These are phyloP conservation scores for Chrysoporthe cubensis DNA, from an alignment of 2,329 filamentous ascomycete species.

Conservation along the genomic window DNA sequence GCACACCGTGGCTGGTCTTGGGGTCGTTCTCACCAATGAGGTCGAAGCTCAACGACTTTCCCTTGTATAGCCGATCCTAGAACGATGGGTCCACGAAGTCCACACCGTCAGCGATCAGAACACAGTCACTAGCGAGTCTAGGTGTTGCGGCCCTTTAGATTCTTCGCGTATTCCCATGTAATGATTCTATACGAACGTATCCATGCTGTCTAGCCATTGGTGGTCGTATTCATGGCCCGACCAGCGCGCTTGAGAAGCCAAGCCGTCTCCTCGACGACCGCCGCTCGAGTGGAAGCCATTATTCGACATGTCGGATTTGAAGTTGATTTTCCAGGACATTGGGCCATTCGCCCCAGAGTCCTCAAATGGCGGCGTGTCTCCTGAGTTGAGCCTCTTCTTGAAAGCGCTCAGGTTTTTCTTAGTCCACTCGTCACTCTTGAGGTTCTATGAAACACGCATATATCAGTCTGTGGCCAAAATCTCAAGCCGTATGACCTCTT, in stretches of 20 bases:
- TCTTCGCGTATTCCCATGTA: not conserved
- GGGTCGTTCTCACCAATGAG: not conserved
- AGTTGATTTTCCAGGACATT: not conserved
- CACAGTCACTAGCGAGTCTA: not conserved
- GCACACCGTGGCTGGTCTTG: constrained; percentile 1
- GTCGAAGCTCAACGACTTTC: not conserved
- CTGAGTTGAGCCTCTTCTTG: not conserved
- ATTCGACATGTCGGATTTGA: not conserved
- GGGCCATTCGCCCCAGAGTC: not conserved
- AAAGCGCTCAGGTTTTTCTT: not conserved
- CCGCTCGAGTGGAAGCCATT: not conserved
- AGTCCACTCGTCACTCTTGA: not conserved
- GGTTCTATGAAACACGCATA: not conserved
- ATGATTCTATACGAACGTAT: not conserved
- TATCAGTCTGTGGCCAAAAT: not conserved
- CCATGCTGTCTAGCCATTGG: not conserved
- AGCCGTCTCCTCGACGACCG: not conserved
- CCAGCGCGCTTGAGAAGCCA: not conserved
- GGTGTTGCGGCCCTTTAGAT: not conserved
- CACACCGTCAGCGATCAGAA: constrained; percentile 13
- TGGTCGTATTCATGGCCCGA: not conserved
- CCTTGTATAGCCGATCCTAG: not conserved
- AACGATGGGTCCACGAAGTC: not conserved
- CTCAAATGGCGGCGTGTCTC: not conserved
- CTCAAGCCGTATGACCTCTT: not conserved